Evolutionary conservation across 1,284 basidiomycete genomes (phyloP), one percentile per base, ranked within the genome.

Genomic region (Trametes pubescens): DNA sequence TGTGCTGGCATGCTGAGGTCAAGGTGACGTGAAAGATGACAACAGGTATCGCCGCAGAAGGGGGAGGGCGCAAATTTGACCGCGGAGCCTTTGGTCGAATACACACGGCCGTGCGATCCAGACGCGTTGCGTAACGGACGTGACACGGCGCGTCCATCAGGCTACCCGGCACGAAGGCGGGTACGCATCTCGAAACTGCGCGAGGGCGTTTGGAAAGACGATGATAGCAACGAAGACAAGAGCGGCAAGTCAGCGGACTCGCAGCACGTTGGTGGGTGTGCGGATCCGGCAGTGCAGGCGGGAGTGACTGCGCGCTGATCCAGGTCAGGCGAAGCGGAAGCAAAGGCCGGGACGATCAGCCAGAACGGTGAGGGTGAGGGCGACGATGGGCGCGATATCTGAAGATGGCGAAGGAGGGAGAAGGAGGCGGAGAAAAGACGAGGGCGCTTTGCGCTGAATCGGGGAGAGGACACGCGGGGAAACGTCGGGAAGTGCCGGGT

Each of bases 291-390:
- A 22, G 47, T 37, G 51, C 6, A 14, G 47, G 56, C 56, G 59
- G 22, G 37, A n/a, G 32, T 44, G 47, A 54, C 65, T 66, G 61
- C 38, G 60, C 61, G 61, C 24, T 46, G 40, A 59, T 21, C 65
- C 61, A 14, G 38, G 54, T 26, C 34, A 21, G 56, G 58, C 35
- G 60, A 61, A 51, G 57, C 46, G 64, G 51, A 51, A 57, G 29
- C 22, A 54, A 58, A 63, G 62, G 54, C 55, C 35, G 51, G 40
- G 67, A 60, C 51, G 67, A 69, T 69, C 62, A 59, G 58, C 65
- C 58, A n/a, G 48, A 65, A 60, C 29, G 24, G 57, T 34, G 55
- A 16, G 54, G 43, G n/a, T 29, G 51, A 9, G 21, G 43, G 16
- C 6, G 47, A 49, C 61, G 65, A 65, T 62, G 55, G 55, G 21